Evolutionary conservation across 2,329 filamentous ascomycete species (phyloP).

Genomic region (Biscogniauxia marginata): DNA sequence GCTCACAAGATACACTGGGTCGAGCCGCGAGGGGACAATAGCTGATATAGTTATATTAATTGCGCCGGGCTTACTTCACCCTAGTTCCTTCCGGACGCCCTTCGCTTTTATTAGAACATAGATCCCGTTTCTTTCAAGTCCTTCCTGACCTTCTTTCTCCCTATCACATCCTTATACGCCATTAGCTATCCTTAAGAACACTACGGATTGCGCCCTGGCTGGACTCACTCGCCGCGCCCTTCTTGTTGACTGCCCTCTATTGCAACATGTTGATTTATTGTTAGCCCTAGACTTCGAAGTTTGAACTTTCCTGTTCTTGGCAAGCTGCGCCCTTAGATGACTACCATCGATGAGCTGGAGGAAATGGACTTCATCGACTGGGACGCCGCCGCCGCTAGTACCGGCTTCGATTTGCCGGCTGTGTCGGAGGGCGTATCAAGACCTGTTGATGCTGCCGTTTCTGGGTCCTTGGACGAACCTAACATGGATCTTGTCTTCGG

Average conservation of each 20-base stretch:
- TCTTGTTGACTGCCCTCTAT: constrained; percentile 2
- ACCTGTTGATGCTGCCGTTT: constrained; percentile 22
- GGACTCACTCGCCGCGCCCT: constrained; percentile 5
- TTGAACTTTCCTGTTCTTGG: not conserved
- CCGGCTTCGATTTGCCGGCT: constrained; percentile 32
- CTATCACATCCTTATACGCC: constrained; percentile 2
- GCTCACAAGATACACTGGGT: not conserved
- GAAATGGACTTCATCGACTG: constrained; percentile 60
- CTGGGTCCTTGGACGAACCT: constrained; percentile 20
- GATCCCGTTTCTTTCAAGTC: not conserved
- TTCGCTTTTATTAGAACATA: not conserved
- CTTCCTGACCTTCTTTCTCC: not conserved
- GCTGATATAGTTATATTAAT: not conserved
- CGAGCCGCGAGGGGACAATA: not conserved
- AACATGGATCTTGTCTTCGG: constrained; percentile 55
- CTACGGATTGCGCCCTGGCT: not conserved
- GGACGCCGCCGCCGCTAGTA: constrained; percentile 45
- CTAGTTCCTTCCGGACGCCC: not conserved
- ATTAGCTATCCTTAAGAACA: constrained; percentile 1
- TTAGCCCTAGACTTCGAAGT: not conserved
- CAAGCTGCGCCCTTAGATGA: constrained; percentile 26
- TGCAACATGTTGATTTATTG: constrained; percentile 9
- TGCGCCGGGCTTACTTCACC: not conserved
- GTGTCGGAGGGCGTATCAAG: constrained; percentile 37
- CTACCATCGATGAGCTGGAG: constrained; percentile 55